Evolutionary conservation across 2,329 filamentous ascomycete genomes (phyloP).

Genomic region (Magnaporthales sp.): DNA sequence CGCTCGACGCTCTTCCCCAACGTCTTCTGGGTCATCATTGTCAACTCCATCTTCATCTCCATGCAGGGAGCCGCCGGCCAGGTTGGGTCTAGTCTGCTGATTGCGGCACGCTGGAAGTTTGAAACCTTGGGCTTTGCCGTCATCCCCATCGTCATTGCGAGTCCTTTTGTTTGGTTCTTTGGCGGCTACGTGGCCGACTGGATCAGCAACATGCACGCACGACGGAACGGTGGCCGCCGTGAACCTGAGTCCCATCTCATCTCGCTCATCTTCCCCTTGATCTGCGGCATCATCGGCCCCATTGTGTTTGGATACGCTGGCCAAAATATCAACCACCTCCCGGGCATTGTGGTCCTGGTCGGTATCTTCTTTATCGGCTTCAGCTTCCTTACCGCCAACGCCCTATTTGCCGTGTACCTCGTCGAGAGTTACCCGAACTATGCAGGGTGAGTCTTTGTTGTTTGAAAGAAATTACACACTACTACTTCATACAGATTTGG

Average conservation of each 20-base stretch:
- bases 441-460: conserved; percentile 14
- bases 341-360: conserved; percentile 13
- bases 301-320: conserved; percentile 16
- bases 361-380: conserved; percentile 16
- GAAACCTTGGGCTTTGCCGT: conserved; percentile 17
- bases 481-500: too few species aligned
- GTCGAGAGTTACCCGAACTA: conserved; percentile 18
- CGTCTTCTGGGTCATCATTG: conserved; percentile 19
- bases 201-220: conserved; percentile 14
- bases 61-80: conserved; percentile 16
- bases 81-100: conserved; percentile 13
- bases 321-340: conserved; percentile 11
- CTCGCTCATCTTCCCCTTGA: conserved; percentile 16
- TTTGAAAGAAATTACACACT: too few species aligned
- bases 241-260: conserved; percentile 18
- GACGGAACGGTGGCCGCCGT: conserved; percentile 13
- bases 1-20: conserved; percentile 20
- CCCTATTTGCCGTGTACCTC: conserved; percentile 16
- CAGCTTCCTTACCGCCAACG: conserved; percentile 13
- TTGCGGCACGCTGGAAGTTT: conserved; percentile 18
- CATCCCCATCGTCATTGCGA: conserved; percentile 13
- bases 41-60: conserved; percentile 16
- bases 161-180: conserved; percentile 15
- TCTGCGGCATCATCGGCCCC: conserved; percentile 13
- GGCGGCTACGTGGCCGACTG: conserved; percentile 24